Percentiles rank a stretch among this genome's conserved stretches.
Evolutionary conservation across 331 rosid genomes (phyloP).

Genomic region (Phaseolus coccineus): DNA sequence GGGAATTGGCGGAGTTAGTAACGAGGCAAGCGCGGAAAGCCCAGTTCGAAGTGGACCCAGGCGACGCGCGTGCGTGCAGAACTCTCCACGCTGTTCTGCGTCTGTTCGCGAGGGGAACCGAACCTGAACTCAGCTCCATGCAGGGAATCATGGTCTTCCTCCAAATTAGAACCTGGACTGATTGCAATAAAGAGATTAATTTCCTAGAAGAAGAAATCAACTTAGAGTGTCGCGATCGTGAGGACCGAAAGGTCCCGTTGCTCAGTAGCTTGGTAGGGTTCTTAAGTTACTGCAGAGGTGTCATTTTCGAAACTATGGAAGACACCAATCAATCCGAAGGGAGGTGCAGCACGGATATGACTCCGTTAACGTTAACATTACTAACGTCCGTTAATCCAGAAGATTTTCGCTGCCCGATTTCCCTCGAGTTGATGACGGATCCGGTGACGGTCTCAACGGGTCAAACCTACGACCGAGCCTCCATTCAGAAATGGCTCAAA

Average conservation of each 20-base stretch:
- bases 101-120: conserved; percentile 61
- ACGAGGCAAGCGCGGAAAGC: conserved; percentile 64
- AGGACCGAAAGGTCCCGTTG: conserved; percentile 51
- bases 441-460: conserved; percentile 91
- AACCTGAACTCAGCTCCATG: conserved; percentile 52
- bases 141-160: conserved; percentile 56
- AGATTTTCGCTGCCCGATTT: conserved; percentile 87
- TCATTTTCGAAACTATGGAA: conserved; percentile 56
- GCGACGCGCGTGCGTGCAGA: conserved; percentile 45
- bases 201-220: conserved; percentile 66
- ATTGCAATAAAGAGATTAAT: conserved; percentile 63
- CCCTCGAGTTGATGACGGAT: conserved; percentile 77
- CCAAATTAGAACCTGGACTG: conserved; percentile 61
- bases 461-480: conserved; percentile 79
- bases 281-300: conserved; percentile 67
- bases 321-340: conserved; percentile 38
- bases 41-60: conserved; percentile 48
- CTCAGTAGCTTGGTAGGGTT: conserved; percentile 68
- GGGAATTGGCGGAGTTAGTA: conserved; percentile 66
- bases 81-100: conserved; percentile 42
- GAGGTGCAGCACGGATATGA: conserved; percentile 45
- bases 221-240: conserved; percentile 35
- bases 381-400: conserved; percentile 54
- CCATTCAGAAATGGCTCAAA: conserved; percentile 78
- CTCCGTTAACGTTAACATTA: background rate